phyloP scores from a whole-genome alignment of 108 stramenopile species.

The Poteriospumella lacustris region DNA sequence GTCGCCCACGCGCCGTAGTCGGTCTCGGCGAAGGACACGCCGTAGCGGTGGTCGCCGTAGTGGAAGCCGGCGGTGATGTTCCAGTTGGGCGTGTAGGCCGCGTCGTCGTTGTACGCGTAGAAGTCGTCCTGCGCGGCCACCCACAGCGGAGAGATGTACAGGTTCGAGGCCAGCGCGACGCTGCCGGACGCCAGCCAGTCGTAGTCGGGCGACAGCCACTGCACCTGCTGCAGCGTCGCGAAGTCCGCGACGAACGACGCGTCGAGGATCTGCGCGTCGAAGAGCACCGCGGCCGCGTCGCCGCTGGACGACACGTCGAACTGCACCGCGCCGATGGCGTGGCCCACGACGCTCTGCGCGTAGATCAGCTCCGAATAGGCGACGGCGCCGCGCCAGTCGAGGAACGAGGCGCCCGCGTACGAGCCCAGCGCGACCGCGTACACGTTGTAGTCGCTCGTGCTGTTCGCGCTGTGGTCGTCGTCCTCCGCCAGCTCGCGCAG shows the following conservation, averaged over 20 bases:
- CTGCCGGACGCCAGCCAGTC: neutral
- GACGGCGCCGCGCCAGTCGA: neutral
- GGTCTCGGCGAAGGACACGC: too few relatives aligned
- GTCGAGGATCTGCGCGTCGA: too few relatives aligned
- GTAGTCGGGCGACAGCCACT: neutral
- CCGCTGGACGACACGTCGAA: neutral
- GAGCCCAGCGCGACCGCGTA: too few relatives aligned
- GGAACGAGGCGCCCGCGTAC: neutral
- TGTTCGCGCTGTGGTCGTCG: too few relatives aligned
- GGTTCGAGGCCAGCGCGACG: neutral
- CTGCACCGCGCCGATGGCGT: neutral
- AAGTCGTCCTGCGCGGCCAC: too few relatives aligned
- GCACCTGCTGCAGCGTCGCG: neutral
- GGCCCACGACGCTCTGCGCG: neutral
- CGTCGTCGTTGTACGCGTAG: too few relatives aligned
- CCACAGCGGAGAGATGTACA: neutral
- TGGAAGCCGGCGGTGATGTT: neutral
- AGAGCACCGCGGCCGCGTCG: neutral
- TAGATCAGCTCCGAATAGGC: neutral
- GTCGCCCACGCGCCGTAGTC: too few relatives aligned
- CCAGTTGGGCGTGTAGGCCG: too few relatives aligned
- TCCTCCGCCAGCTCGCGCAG: too few relatives aligned
- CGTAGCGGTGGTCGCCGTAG: neutral
- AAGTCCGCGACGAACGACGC: too few relatives aligned
- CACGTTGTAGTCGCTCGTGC: too few relatives aligned